Evolutionary conservation across 2,329 filamentous ascomycete species (phyloP).

Genomic region (Diaporthe longicolla): DNA sequence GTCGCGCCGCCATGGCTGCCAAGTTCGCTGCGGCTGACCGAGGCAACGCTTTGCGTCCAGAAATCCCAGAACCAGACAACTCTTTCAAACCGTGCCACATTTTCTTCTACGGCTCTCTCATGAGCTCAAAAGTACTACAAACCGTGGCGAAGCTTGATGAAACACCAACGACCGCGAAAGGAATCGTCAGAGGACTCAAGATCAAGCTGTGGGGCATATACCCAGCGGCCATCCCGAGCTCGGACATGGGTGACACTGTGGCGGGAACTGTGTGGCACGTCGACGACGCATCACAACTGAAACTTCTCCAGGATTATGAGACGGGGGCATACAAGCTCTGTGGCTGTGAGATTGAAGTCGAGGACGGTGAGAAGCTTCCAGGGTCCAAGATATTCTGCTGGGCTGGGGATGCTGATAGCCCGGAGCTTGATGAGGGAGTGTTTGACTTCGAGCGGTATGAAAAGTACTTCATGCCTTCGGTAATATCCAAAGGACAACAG

Average conservation of each 20-base stretch:
- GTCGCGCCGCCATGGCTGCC: neutral
- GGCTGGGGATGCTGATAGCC: neutral
- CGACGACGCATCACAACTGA: neutral
- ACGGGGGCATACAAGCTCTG: neutral
- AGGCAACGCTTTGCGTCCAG: neutral
- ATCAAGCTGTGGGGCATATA: constrained; percentile 12
- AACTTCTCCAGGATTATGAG: neutral
- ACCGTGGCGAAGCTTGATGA: neutral
- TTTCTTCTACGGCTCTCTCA: constrained; percentile 8
- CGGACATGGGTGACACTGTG: neutral
- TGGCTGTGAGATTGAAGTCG: neutral
- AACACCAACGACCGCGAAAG: neutral
- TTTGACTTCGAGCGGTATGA: neutral
- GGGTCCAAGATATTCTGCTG: constrained; percentile 5
- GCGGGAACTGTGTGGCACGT: neutral
- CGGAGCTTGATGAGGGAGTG: neutral
- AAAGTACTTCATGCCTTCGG: neutral
- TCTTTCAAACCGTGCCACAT: neutral
- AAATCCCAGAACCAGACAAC: neutral
- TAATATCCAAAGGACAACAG: neutral
- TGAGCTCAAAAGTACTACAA: neutral
- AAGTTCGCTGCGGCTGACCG: constrained; percentile 1
- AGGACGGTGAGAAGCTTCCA: neutral
- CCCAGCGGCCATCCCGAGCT: neutral
- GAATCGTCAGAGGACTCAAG: neutral